Conservation (phyloP, 176 grass and related monocot species). For the Rhynchospora pubera region DNA sequence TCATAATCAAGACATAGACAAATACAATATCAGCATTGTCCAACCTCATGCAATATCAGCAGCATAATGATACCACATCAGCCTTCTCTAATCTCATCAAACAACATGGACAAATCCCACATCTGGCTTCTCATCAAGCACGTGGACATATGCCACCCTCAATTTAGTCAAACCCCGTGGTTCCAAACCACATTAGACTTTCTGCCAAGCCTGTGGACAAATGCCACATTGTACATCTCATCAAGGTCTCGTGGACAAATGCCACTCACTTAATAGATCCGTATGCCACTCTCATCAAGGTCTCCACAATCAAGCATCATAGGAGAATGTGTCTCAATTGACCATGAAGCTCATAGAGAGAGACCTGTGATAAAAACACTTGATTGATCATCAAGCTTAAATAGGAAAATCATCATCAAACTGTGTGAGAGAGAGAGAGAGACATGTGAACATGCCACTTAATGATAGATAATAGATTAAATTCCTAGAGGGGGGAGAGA, state of each 20-base stretch:
- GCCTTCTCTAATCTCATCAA: background rate
- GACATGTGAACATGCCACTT: too few species aligned
- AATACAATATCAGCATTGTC: background rate
- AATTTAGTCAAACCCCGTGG: background rate
- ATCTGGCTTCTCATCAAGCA: background rate
- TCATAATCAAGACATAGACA: too few species aligned
- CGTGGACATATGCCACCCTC: background rate
- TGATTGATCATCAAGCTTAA: background rate
- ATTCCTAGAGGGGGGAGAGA: too few species aligned
- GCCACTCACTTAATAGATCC: background rate
- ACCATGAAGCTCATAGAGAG: background rate
- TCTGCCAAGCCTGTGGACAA: background rate
- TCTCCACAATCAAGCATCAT: slow-evolving; percentile 1
- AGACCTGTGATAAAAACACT: background rate
- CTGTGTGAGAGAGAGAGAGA: background rate
- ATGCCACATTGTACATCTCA: background rate
- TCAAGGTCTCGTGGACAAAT: background rate
- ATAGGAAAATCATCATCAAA: background rate
- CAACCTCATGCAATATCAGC: background rate
- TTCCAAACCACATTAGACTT: background rate
- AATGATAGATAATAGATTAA: too few species aligned
- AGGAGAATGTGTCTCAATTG: background rate
- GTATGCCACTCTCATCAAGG: background rate
- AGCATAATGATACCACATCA: background rate
- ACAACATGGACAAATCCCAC: slow-evolving; percentile 8